A percentile compares a stretch with the other conserved stretches of the same genome.
These are phyloP conservation scores for Kazachstania martiniae DNA, from an alignment of 805 yeast species.

Conservation along the genomic window DNA sequence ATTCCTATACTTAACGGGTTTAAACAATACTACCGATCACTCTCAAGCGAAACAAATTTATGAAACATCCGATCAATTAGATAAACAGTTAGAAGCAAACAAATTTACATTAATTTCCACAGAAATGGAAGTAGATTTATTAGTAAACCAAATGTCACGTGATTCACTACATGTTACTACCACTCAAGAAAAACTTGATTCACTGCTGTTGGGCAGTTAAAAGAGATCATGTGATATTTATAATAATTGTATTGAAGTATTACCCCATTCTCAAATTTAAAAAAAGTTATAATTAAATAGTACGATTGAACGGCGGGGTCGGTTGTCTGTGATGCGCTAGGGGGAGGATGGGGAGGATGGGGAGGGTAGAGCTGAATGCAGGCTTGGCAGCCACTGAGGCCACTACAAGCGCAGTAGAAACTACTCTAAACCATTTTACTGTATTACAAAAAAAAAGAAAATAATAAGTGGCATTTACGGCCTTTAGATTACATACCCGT, in stretches of 20 bases:
- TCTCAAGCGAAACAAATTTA: slow-evolving; percentile 9
- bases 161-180: slow-evolving; percentile 25
- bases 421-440: too few species aligned
- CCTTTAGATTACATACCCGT: too few species aligned
- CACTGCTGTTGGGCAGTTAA: slow-evolving; percentile 1
- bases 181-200: slow-evolving; percentile 28
- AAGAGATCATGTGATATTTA: not conserved
- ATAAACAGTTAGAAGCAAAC: slow-evolving; percentile 15
- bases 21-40: slow-evolving; percentile 7
- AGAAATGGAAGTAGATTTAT: slow-evolving; percentile 20
- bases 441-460: too few species aligned
- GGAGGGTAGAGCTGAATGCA: not conserved
- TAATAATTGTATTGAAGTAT: too few species aligned
- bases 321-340: not conserved
- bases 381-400: too few species aligned
- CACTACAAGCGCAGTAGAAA: too few species aligned
- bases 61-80: slow-evolving; percentile 15
- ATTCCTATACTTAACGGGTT: slow-evolving; percentile 13
- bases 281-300: too few species aligned
- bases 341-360: not conserved
- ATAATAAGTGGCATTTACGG: too few species aligned
- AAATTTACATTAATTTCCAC: slow-evolving; percentile 12
- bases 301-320: too few species aligned
- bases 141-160: slow-evolving; percentile 21
- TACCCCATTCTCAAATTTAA: not conserved